Evolutionary conservation across 805 yeast genomes (phyloP), one percentile per base, ranked within the genome.

Genomic region (Candida peoriensis): DNA sequence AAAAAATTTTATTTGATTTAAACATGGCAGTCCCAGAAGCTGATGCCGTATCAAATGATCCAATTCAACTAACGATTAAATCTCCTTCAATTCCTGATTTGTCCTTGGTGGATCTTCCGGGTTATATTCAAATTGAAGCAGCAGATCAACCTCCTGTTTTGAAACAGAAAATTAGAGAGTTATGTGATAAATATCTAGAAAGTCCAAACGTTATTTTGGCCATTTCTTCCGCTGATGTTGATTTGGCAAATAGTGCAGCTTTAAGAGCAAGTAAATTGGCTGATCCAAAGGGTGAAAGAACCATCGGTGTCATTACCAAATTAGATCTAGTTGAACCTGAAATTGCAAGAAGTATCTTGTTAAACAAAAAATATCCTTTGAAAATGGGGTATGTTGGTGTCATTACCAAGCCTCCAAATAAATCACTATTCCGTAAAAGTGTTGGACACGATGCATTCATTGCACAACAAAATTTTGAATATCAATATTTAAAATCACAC

Each of bases 321-420:
- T 60, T 94, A 57, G 99, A 93, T 60, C 68, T 93, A 34, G 95
- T 94, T 2, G 83, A 79, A 17, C 82, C 96, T 0, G 72, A 70
- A 29, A 59, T 68, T 12, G 98, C 96, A 0, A 72, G 75, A 32
- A 67, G 64, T 7, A 74, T 85, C 15, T 64, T 93, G 41, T 70
- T 73, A 20, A 90, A 90, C 59, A 77, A 72, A 44, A 84, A 80
- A 50, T 94, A 94, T 52, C 97, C 98, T 0, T 65, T 93, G 41
- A 78, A 74, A 49, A 85, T 93, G 95, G 99, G 99, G 0, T 93
- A 93, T 55, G 97, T 93, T 15, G 99, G 99, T 38, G 97, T 94
- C n/a, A 81, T 94, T 14, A 85, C 97, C 2, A 83, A 77, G 45
- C 72, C 84, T 0, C 95, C 93, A 6, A 63, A 52, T 14, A 52